Percentiles rank a stretch among this genome's conserved stretches.
These are phyloP conservation scores for Monilinia laxa DNA, from an alignment of 2,329 filamentous ascomycete species.

Conservation along the genomic window DNA sequence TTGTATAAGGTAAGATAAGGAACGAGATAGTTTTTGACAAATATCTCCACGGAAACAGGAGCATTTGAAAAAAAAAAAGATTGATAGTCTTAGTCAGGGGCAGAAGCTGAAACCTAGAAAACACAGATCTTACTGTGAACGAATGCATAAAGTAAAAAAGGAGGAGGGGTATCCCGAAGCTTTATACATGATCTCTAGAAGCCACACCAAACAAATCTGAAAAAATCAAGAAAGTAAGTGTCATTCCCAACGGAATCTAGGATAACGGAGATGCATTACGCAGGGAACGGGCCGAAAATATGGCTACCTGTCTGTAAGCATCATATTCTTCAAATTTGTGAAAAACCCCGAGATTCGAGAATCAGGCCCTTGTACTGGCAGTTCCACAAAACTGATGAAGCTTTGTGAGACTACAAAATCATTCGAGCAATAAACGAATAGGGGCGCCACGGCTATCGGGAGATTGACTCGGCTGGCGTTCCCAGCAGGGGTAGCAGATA, in stretches of 20 bases:
- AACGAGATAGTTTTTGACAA: neutral
- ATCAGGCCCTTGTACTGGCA: neutral
- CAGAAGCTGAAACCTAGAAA: neutral
- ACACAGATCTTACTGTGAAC: neutral
- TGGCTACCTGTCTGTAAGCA: neutral
- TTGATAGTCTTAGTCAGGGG: neutral
- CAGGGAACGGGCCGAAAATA: constrained; percentile 2
- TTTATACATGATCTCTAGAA: neutral
- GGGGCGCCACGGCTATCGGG: neutral
- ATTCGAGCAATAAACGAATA: neutral
- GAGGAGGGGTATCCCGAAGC: neutral
- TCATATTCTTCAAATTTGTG: neutral
- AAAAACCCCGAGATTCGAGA: neutral
- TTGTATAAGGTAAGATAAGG: neutral
- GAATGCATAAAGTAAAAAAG: neutral
- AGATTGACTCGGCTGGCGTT: too few relatives aligned
- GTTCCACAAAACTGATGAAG: neutral
- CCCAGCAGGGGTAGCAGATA: neutral
- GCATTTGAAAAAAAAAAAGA: neutral
- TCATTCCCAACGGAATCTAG: neutral
- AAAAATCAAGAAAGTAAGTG: neutral
- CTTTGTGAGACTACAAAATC: neutral
- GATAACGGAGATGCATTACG: neutral
- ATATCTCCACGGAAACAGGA: neutral
- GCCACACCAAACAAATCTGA: neutral